Percentiles rank a stretch among this genome's conserved stretches.
Evolutionary conservation across 2,329 filamentous ascomycete species (phyloP).

Genomic region (Neoscytalidium dimidiatum): DNA sequence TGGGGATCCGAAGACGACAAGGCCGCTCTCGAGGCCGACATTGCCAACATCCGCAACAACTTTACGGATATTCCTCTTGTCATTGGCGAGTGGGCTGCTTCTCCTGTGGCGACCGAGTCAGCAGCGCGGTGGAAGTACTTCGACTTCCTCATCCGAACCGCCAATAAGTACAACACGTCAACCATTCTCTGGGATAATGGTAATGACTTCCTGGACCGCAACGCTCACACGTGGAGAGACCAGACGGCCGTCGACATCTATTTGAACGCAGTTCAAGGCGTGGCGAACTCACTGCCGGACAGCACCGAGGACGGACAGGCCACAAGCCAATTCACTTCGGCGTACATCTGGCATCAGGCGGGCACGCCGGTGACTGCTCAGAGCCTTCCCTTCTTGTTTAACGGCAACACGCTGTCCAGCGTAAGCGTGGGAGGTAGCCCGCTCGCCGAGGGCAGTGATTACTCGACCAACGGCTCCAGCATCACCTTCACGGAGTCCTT

Average conservation of each 20-base stretch:
- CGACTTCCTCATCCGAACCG: slow-evolving; percentile 54
- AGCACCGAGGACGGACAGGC: slow-evolving; percentile 53
- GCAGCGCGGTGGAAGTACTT: slow-evolving; percentile 61
- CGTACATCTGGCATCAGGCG: slow-evolving; percentile 57
- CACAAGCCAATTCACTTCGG: slow-evolving; percentile 51
- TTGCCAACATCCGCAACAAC: slow-evolving; percentile 54
- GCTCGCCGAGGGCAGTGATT: slow-evolving; percentile 47
- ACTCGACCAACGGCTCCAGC: slow-evolving; percentile 46
- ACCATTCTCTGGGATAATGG: slow-evolving; percentile 64
- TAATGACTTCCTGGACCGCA: slow-evolving; percentile 56
- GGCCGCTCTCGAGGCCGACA: slow-evolving; percentile 50
- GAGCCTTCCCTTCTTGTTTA: slow-evolving; percentile 53
- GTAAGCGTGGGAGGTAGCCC: slow-evolving; percentile 41
- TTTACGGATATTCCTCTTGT: slow-evolving; percentile 58
- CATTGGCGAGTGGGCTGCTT: slow-evolving; percentile 61
- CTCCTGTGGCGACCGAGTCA: slow-evolving; percentile 52
- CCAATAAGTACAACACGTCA: slow-evolving; percentile 52
- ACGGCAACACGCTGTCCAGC: slow-evolving; percentile 54
- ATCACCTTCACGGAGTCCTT: slow-evolving; percentile 54
- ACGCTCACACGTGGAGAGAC: slow-evolving; percentile 54
- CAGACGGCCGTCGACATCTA: slow-evolving; percentile 51
- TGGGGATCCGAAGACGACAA: slow-evolving; percentile 61
- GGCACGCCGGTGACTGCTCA: slow-evolving; percentile 47
- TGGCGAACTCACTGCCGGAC: slow-evolving; percentile 53
- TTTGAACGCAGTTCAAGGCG: slow-evolving; percentile 45